Evolutionary conservation across 345 rosid genomes (phyloP).

Genomic region (Hibiscus trionum): DNA sequence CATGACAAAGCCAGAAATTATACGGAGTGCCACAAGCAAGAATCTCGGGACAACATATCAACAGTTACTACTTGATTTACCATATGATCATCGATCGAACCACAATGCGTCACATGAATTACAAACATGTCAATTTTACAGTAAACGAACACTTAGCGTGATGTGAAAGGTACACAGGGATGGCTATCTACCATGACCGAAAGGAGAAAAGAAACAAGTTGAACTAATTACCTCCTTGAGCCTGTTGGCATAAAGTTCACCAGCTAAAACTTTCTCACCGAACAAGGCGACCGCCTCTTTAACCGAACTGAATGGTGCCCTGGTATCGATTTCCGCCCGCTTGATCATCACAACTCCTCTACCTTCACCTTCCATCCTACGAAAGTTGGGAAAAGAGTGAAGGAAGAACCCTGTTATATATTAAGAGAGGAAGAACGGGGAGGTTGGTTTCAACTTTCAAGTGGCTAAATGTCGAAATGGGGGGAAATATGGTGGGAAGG

Average conservation of each 20-base stretch:
- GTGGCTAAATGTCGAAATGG: neutral
- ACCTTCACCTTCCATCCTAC: conserved; percentile 17
- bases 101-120: too few relatives aligned
- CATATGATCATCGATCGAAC: too few relatives aligned
- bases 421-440: neutral
- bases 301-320: conserved; percentile 66
- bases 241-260: conserved; percentile 52
- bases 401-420: neutral
- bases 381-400: neutral
- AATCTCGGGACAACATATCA: too few relatives aligned
- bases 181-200: too few relatives aligned
- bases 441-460: neutral
- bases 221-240: conserved; percentile 36
- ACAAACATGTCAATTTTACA: neutral
- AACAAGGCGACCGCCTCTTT: conserved; percentile 78
- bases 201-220: neutral
- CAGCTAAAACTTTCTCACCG: conserved; percentile 67
- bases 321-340: conserved; percentile 71
- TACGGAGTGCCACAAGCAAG: neutral
- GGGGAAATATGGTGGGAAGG: neutral
- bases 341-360: conserved; percentile 24
- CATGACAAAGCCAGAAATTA: conserved; percentile 4
- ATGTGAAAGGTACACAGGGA: neutral
- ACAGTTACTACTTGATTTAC: too few relatives aligned
- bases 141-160: neutral